These are phyloP conservation scores for Plantago rigida DNA, from an alignment of 305 asterid genomes.

Conservation along the genomic window DNA sequence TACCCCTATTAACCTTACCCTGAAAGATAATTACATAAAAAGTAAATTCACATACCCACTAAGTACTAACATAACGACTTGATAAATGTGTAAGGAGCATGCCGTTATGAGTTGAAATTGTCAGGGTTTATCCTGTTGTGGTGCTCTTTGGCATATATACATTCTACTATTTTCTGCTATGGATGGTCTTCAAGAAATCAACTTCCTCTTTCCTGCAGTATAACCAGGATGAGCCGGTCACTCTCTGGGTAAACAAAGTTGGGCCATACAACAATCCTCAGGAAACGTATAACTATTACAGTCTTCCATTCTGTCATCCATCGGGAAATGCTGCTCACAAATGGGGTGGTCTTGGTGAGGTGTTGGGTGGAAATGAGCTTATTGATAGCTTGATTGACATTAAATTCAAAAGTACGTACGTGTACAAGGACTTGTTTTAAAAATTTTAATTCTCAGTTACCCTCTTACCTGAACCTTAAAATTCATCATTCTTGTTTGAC, in stretches of 20 bases:
- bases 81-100: no score
- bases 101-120: constrained; percentile 2
- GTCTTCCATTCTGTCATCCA: constrained; percentile 60
- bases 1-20: neutral
- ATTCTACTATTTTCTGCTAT: constrained; percentile 3
- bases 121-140: constrained; percentile 2
- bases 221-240: constrained; percentile 43
- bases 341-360: constrained; percentile 73
- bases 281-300: constrained; percentile 59
- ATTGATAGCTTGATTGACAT: constrained; percentile 53
- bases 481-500: constrained; percentile 22
- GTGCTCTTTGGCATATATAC: constrained; percentile 9
- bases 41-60: neutral
- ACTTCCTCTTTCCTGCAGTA: constrained; percentile 34
- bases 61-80: no score
- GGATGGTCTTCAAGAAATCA: constrained; percentile 16
- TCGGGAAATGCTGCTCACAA: constrained; percentile 44
- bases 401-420: constrained; percentile 49
- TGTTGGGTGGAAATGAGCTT: constrained; percentile 67
- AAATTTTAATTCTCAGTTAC: constrained; percentile 8
- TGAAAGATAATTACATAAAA: neutral
- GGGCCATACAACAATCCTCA: constrained; percentile 64
- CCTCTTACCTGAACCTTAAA: constrained; percentile 17
- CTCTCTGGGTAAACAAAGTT: constrained; percentile 61
- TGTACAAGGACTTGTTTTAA: constrained; percentile 30